These are phyloP conservation scores for Helicocarpus griseus DNA, from an alignment of 2,329 filamentous ascomycete species.

Conservation along the genomic window DNA sequence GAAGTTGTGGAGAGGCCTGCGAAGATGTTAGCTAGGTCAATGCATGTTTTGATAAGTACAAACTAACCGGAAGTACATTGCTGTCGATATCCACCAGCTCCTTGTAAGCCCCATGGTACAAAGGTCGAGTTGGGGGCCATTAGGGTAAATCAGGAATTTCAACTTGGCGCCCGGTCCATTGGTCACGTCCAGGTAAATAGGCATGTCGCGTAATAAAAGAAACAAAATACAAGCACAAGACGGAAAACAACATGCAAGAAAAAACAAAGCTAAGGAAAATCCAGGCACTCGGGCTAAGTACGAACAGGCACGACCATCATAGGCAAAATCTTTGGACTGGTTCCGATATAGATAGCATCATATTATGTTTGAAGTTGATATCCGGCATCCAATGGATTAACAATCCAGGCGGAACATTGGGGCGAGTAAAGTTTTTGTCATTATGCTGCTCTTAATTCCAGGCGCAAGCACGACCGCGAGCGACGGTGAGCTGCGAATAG, in stretches of 20 bases:
- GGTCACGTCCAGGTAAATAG: neutral
- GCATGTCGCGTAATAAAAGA: neutral
- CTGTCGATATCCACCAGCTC: neutral
- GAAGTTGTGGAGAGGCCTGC: neutral
- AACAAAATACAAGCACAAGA: neutral
- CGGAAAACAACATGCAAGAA: neutral
- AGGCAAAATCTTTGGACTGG: neutral
- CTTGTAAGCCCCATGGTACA: neutral
- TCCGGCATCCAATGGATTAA: slow-evolving; percentile 1
- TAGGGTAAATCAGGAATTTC: neutral
- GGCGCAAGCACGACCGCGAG: slow-evolving; percentile 4
- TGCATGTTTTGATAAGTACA: neutral
- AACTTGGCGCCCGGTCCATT: neutral
- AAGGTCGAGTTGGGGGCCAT: neutral
- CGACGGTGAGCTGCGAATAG: slow-evolving; percentile 2
- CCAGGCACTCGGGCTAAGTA: too few relatives aligned
- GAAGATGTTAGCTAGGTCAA: neutral
- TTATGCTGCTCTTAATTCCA: slow-evolving; percentile 3
- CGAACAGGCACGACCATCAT: neutral
- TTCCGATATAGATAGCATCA: neutral
- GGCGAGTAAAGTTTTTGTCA: neutral
- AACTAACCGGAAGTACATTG: too few relatives aligned
- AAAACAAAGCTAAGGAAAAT: neutral
- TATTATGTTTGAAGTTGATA: neutral
- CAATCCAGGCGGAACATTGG: neutral